Evolutionary conservation across 148 eudicot species (phyloP).

Genomic region (Camellia granthamiana): DNA sequence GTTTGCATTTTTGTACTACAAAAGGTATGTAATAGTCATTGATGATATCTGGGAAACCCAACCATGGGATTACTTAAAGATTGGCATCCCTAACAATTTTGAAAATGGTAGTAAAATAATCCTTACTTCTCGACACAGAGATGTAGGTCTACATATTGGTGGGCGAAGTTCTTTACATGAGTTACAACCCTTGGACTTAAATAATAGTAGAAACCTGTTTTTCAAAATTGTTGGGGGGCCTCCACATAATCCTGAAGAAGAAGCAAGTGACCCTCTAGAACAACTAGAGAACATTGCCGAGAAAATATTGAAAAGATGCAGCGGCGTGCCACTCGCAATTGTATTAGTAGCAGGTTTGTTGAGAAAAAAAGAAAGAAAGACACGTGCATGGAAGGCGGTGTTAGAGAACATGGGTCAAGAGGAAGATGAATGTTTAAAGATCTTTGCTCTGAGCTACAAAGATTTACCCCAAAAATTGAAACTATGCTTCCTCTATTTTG

Average conservation of each 20-base stretch:
- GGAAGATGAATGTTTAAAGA: not conserved
- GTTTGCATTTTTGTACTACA: too few species aligned
- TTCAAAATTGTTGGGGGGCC: too few species aligned
- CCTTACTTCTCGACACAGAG: too few species aligned
- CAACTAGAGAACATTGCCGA: not conserved
- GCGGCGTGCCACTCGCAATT: not conserved
- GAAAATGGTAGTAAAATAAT: too few species aligned
- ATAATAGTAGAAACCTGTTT: too few species aligned
- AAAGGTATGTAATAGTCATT: too few species aligned
- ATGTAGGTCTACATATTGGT: too few species aligned
- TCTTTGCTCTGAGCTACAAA: slow-evolving; percentile 11
- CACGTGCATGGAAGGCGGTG: not conserved
- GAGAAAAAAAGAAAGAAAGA: not conserved
- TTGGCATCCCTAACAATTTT: too few species aligned
- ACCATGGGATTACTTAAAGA: too few species aligned
- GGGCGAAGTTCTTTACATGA: too few species aligned
- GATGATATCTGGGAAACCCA: slow-evolving; percentile 8
- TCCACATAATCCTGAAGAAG: not conserved
- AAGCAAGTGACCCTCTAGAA: too few species aligned
- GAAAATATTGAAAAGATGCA: not conserved
- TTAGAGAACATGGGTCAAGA: not conserved
- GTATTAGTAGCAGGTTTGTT: not conserved
- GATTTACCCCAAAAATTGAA: slow-evolving; percentile 1
- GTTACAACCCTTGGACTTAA: too few species aligned
- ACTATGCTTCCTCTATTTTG: slow-evolving; percentile 13